Evolutionary conservation across 2,329 filamentous ascomycete genomes (phyloP).

Genomic region (Apiospora marii): DNA sequence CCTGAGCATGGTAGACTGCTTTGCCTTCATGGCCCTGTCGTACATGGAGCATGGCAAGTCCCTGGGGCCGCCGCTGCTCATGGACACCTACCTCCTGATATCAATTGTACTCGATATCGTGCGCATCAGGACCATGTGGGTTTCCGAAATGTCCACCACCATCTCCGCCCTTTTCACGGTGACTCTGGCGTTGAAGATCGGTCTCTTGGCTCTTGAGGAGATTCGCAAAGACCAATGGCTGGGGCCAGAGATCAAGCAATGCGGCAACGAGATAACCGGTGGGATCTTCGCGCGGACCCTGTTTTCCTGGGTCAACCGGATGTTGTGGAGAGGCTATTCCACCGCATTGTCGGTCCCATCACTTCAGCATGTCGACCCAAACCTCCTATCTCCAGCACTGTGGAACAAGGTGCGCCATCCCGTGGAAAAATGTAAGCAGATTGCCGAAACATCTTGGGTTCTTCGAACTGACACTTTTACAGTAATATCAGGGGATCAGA

Average conservation of each 20-base stretch:
- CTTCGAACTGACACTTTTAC: neutral
- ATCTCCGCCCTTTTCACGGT: slow-evolving; percentile 23
- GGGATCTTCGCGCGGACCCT: slow-evolving; percentile 36
- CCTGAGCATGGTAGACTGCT: slow-evolving; percentile 28
- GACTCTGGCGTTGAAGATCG: slow-evolving; percentile 26
- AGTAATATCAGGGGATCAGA: neutral
- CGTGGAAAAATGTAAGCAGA: slow-evolving; percentile 24
- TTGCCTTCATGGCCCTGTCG: slow-evolving; percentile 30
- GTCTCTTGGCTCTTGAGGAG: slow-evolving; percentile 27
- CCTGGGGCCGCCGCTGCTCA: slow-evolving; percentile 30
- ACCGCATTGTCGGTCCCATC: slow-evolving; percentile 28
- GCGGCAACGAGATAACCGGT: slow-evolving; percentile 38
- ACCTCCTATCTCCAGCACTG: slow-evolving; percentile 24
- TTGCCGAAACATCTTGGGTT: accelerated
- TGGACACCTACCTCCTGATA: slow-evolving; percentile 31
- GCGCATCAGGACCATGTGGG: slow-evolving; percentile 31
- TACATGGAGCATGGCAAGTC: slow-evolving; percentile 32
- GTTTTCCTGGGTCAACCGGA: slow-evolving; percentile 36
- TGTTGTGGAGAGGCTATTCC: slow-evolving; percentile 31
- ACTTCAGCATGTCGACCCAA: slow-evolving; percentile 29
- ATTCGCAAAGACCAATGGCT: slow-evolving; percentile 23
- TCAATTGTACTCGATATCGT: slow-evolving; percentile 31
- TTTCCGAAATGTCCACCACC: neutral
- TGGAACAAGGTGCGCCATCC: slow-evolving; percentile 12
- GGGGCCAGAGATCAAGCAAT: neutral